A percentile compares a stretch with the other conserved stretches of the same genome.
phyloP scores from a whole-genome alignment of 495 filamentous ascomycete species.

The Poronia punctata region DNA sequence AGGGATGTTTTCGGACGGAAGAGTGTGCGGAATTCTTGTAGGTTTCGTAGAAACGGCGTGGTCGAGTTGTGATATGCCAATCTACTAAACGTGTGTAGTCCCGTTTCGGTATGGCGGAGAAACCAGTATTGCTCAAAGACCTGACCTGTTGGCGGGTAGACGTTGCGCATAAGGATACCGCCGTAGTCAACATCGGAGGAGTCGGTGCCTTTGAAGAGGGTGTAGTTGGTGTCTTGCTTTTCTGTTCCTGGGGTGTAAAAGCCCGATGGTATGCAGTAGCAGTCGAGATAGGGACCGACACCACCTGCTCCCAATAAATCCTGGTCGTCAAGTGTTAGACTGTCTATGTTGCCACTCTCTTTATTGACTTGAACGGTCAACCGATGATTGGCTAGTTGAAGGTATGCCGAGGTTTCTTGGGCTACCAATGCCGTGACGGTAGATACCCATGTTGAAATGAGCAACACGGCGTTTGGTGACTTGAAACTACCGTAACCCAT shows the following conservation, averaged over 20 bases:
- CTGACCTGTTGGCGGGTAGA: slow-evolving; percentile 45
- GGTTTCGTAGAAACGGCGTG: slow-evolving; percentile 45
- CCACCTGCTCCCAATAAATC: slow-evolving; percentile 45
- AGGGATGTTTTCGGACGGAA: slow-evolving; percentile 47
- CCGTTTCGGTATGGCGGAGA: slow-evolving; percentile 48
- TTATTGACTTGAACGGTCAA: no score
- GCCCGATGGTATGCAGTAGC: slow-evolving; percentile 50
- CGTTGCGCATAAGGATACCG: slow-evolving; percentile 45
- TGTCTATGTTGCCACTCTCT: no score
- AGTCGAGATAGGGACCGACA: slow-evolving; percentile 50
- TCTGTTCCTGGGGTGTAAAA: slow-evolving; percentile 46
- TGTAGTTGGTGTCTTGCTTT: slow-evolving; percentile 34
- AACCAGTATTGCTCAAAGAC: slow-evolving; percentile 53
- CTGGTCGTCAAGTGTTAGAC: slow-evolving; percentile 45
- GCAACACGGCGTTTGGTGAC: no score
- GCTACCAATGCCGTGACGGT: no score
- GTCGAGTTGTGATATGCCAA: slow-evolving; percentile 47
- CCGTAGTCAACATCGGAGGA: slow-evolving; percentile 40
- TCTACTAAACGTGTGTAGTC: slow-evolving; percentile 48
- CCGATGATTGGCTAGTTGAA: no score
- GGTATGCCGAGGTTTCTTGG: no score
- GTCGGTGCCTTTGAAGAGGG: slow-evolving; percentile 45
- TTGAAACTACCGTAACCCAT: no score
- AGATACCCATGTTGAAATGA: no score
- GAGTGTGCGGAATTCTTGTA: slow-evolving; percentile 50